These are phyloP conservation scores for Monilinia laxa DNA, from an alignment of 2,329 filamentous ascomycete species.

Conservation along the genomic window DNA sequence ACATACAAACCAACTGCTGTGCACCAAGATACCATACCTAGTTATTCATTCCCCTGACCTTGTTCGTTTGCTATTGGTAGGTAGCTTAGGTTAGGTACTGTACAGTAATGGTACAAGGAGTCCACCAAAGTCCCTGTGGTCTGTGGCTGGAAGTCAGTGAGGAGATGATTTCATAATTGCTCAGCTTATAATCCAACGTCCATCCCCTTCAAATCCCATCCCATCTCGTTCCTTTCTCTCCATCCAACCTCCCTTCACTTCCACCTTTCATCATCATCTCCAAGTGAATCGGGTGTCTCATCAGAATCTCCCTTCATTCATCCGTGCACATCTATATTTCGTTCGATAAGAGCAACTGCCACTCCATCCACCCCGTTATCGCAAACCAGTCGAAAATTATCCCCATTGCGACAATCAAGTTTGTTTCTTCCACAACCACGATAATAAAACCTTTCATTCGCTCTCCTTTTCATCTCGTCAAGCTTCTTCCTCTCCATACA, in stretches of 20 bases:
- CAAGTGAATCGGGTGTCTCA: not conserved
- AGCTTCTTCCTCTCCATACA: constrained; percentile 18
- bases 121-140: not conserved
- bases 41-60: constrained; percentile 27
- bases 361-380: not conserved
- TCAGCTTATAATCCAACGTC: constrained; percentile 36
- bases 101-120: not conserved
- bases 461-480: constrained; percentile 22
- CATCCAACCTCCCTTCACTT: constrained; percentile 1
- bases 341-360: not conserved
- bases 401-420: constrained; percentile 31
- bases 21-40: constrained; percentile 4
- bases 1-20: constrained; percentile 18
- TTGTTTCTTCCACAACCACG: not conserved
- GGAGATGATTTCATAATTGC: constrained; percentile 28
- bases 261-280: not conserved
- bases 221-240: constrained; percentile 5
- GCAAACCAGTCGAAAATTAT: not conserved
- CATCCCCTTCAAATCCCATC: constrained; percentile 18
- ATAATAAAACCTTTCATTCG: constrained; percentile 23
- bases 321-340: not conserved
- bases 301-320: not conserved
- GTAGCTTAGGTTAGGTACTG: not conserved
- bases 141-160: constrained; percentile 28
- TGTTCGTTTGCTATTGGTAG: constrained; percentile 11